phyloP scores from a whole-genome alignment of 768 basidiomycete genomes.

The Kwoniella dendrophila region DNA sequence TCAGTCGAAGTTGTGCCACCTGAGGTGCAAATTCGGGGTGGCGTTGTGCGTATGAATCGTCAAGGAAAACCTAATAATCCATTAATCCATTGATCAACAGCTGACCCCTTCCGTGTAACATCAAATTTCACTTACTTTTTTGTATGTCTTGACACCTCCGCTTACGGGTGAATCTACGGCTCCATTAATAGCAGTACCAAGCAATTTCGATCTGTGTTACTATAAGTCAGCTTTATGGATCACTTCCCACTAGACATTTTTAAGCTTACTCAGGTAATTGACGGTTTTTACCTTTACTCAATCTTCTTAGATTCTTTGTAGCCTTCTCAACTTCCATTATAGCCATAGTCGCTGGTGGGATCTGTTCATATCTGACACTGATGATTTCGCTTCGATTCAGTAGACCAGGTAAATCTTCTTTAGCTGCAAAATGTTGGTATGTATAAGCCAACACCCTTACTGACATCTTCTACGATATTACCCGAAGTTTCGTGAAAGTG shows the following conservation, averaged over 20 bases:
- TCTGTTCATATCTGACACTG: constrained; percentile 68
- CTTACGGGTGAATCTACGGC: constrained; percentile 80
- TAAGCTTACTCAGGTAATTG: constrained; percentile 33
- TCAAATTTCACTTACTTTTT: constrained; percentile 57
- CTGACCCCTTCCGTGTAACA: background rate
- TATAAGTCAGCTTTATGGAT: constrained; percentile 1
- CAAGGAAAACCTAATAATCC: constrained; percentile 64
- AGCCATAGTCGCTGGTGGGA: constrained; percentile 83
- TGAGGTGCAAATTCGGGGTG: constrained; percentile 72
- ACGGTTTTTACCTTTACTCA: constrained; percentile 23
- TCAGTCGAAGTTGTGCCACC: constrained; percentile 70
- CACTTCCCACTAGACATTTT: background rate
- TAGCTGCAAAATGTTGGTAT: constrained; percentile 27
- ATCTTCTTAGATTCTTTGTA: constrained; percentile 59
- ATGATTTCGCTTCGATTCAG: constrained; percentile 85
- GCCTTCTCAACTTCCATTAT: constrained; percentile 77
- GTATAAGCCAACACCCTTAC: background rate
- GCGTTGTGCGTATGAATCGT: constrained; percentile 66
- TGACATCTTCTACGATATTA: constrained; percentile 30
- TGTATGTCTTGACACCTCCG: constrained; percentile 75
- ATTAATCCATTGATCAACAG: background rate
- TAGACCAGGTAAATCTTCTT: constrained; percentile 67
- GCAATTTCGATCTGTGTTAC: constrained; percentile 59
- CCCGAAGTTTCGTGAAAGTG: background rate
- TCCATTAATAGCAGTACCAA: constrained; percentile 83